These are phyloP conservation scores for Epichloe amarillans DNA, from an alignment of 2,329 filamentous ascomycete genomes.

Conservation along the genomic window DNA sequence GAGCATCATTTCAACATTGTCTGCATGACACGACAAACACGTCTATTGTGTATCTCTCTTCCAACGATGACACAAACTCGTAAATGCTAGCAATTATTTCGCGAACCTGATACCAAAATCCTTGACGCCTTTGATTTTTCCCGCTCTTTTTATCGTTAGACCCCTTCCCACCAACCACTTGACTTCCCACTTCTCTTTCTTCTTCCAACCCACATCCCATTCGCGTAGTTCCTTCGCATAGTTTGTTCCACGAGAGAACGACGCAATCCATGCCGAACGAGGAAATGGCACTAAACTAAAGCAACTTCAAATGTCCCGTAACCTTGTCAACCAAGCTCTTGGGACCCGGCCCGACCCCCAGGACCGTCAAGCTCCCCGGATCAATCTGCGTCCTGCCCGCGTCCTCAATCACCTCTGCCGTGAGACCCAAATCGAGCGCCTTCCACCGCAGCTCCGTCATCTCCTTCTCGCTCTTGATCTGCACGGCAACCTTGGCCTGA, in stretches of 20 bases:
- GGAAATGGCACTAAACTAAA: constrained; percentile 42
- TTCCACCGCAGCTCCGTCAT: constrained; percentile 59
- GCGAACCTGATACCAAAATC: background rate
- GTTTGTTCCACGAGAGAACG: no score
- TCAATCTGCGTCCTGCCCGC: constrained; percentile 97
- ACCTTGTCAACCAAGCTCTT: constrained; percentile 78
- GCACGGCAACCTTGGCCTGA: constrained; percentile 87
- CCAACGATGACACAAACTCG: background rate
- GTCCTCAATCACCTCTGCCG: constrained; percentile 82
- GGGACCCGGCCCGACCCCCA: constrained; percentile 66
- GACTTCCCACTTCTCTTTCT: no score
- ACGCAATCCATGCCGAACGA: no score
- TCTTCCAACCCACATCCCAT: no score
- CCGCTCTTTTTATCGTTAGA: background rate
- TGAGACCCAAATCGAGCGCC: constrained; percentile 71
- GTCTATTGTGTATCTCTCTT: background rate
- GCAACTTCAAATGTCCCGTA: constrained; percentile 70
- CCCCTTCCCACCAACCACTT: background rate
- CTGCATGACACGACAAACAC: background rate
- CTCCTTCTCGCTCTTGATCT: constrained; percentile 78
- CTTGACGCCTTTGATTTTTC: background rate
- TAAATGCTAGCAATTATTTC: background rate
- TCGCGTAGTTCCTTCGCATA: no score
- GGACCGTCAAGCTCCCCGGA: constrained; percentile 78
- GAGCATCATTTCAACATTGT: background rate